Percentiles rank a stretch among this genome's conserved stretches.
Evolutionary conservation across 2,329 filamentous ascomycete species (phyloP).

Genomic region (Cladosporium oxysporum): DNA sequence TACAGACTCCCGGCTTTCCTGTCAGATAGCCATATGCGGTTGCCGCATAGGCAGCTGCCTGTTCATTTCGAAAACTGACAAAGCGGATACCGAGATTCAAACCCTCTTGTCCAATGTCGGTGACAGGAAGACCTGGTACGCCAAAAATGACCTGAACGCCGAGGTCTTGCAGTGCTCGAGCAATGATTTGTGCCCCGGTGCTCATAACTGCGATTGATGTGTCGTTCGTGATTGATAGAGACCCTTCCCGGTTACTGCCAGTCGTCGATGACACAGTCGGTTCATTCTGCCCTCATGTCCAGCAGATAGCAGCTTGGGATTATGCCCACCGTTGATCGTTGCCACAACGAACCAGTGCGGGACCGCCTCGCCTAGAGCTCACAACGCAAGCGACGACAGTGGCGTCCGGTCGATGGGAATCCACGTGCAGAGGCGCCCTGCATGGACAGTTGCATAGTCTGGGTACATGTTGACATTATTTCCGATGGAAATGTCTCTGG

Average conservation of each 20-base stretch:
- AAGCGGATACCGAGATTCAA: slow-evolving; percentile 60
- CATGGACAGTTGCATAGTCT: not conserved
- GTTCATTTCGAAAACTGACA: slow-evolving; percentile 61
- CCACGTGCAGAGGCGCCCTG: slow-evolving; percentile 5
- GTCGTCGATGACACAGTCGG: not conserved
- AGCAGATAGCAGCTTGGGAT: not conserved
- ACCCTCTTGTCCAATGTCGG: slow-evolving; percentile 59
- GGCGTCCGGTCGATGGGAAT: not conserved
- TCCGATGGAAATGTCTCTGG: not conserved
- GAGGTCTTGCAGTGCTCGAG: slow-evolving; percentile 50
- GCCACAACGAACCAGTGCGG: not conserved
- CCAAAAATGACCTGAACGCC: slow-evolving; percentile 56
- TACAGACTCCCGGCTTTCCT: slow-evolving; percentile 57
- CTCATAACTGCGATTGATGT: slow-evolving; percentile 10
- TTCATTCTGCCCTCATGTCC: not conserved
- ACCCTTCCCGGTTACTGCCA: not conserved
- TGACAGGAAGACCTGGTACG: slow-evolving; percentile 57
- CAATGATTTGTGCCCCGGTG: slow-evolving; percentile 50
- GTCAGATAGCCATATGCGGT: slow-evolving; percentile 61
- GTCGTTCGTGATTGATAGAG: not conserved
- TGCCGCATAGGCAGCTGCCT: slow-evolving; percentile 60
- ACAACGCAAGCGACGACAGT: not conserved
- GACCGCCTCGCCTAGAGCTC: not conserved
- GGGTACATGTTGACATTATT: not conserved
- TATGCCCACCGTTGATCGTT: not conserved